A percentile compares a stretch with the other conserved stretches of the same genome.
Conservation (phyloP, 148 eudicot species). For the Beta vulgaris region DNA sequence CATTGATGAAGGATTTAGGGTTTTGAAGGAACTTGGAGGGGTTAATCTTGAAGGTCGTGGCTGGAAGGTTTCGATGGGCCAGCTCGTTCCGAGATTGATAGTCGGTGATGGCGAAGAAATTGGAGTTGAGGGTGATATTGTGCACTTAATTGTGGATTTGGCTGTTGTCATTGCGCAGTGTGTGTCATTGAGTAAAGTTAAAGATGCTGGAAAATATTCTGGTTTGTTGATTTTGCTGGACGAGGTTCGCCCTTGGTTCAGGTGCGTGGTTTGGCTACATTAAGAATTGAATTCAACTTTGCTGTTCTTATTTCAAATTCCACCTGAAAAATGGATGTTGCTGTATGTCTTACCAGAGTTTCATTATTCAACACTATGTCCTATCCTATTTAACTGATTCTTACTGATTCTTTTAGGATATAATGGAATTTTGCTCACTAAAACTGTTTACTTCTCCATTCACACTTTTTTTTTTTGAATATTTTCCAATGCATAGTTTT, state of each 20-base stretch:
- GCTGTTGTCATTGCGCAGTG: constrained; percentile 54
- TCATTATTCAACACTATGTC: not conserved
- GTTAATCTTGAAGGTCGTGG: constrained; percentile 24
- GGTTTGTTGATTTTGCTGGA: constrained; percentile 42
- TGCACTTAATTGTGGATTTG: constrained; percentile 49
- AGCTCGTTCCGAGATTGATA: constrained; percentile 38
- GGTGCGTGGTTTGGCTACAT: constrained; percentile 29
- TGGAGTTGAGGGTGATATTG: constrained; percentile 43
- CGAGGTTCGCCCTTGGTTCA: constrained; percentile 68
- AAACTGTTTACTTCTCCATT: not conserved
- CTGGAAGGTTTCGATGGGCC: constrained; percentile 17
- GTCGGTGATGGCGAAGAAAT: not conserved
- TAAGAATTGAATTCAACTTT: not conserved
- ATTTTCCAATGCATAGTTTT: too few relatives aligned
- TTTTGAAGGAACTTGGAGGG: constrained; percentile 43
- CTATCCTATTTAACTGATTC: not conserved
- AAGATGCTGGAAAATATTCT: constrained; percentile 42
- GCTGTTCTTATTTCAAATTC: not conserved
- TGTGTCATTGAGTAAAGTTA: constrained; percentile 40
- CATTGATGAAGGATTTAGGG: constrained; percentile 44
- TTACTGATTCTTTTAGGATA: not conserved
- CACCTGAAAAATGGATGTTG: not conserved
- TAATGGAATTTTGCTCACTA: not conserved
- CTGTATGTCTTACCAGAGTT: not conserved
- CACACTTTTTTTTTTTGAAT: too few relatives aligned